phyloP scores from a whole-genome alignment of 192 early-diverging fungal species.

The Umbelopsis isabellina region DNA sequence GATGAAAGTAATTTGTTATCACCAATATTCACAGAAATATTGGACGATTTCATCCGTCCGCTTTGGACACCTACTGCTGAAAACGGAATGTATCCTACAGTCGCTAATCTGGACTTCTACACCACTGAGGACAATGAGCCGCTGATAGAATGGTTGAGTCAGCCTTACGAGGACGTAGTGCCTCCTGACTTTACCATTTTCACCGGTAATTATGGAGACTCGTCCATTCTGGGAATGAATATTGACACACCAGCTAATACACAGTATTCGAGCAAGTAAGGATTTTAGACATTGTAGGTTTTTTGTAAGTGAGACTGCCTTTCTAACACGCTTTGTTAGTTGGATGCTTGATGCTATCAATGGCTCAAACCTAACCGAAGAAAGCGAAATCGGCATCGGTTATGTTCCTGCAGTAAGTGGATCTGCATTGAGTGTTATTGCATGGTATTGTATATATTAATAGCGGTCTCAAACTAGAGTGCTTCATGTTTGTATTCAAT shows the following conservation, averaged over 20 bases:
- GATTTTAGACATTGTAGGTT: not conserved
- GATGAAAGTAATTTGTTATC: not conserved
- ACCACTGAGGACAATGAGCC: not conserved
- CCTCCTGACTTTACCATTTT: conserved; percentile 14
- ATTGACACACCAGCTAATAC: conserved; percentile 15
- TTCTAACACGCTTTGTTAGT: not conserved
- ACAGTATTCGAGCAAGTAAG: conserved; percentile 10
- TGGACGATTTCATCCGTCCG: conserved; percentile 23
- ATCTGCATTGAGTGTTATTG: not conserved
- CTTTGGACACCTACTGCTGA: conserved; percentile 3
- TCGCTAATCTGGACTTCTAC: conserved; percentile 13
- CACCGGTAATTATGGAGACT: conserved; percentile 3
- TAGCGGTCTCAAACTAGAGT: too few relatives aligned
- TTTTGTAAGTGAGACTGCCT: not conserved
- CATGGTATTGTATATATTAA: too few relatives aligned
- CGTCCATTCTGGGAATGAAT: conserved; percentile 16
- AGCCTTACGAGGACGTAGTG: not conserved
- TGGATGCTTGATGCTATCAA: conserved; percentile 7
- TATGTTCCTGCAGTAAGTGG: conserved; percentile 14
- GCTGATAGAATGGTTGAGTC: not conserved
- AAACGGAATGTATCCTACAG: not conserved
- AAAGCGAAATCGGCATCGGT: conserved; percentile 4
- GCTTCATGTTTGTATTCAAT: too few relatives aligned
- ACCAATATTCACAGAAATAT: conserved; percentile 9
- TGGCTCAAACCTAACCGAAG: not conserved